phyloP scores from a whole-genome alignment of 495 filamentous ascomycete genomes.

The Podospora pseudopauciseta region DNA sequence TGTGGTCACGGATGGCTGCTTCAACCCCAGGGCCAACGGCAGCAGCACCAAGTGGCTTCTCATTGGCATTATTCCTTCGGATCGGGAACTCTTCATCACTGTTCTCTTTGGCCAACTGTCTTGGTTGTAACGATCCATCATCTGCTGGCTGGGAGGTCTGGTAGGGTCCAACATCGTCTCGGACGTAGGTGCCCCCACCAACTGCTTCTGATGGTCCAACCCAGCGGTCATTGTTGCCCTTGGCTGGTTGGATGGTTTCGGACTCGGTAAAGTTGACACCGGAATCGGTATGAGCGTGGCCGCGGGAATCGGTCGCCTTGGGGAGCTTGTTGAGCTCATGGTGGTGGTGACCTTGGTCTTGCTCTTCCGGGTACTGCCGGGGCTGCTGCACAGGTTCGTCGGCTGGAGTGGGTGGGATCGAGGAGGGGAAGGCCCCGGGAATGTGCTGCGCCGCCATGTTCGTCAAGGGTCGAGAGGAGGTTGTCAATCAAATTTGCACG shows the following conservation, averaged over 20 bases:
- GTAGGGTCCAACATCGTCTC: not conserved
- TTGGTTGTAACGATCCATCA: not conserved
- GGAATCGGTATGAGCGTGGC: slow-evolving; percentile 33
- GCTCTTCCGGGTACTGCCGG: not conserved
- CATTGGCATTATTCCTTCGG: not conserved
- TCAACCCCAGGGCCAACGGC: not conserved
- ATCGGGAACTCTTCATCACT: not conserved
- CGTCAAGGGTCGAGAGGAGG: too few species aligned
- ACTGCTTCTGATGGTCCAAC: slow-evolving; percentile 14
- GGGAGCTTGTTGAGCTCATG: slow-evolving; percentile 33
- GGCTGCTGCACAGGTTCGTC: slow-evolving; percentile 12
- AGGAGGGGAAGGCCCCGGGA: slow-evolving; percentile 18
- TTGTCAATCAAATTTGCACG: not conserved
- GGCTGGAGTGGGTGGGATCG: slow-evolving; percentile 11
- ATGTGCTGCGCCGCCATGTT: not conserved
- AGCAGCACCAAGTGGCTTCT: not conserved
- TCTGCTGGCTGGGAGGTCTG: not conserved
- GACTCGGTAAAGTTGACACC: slow-evolving; percentile 28
- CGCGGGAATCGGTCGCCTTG: slow-evolving; percentile 30
- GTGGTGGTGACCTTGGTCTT: not conserved
- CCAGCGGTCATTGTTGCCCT: slow-evolving; percentile 5
- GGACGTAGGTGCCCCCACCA: slow-evolving; percentile 18
- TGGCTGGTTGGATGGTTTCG: slow-evolving; percentile 1
- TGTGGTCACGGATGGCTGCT: not conserved
- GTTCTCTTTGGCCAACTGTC: not conserved